Evolutionary conservation across 306 rosid species (phyloP).

Genomic region (Styphnolobium japonicum): DNA sequence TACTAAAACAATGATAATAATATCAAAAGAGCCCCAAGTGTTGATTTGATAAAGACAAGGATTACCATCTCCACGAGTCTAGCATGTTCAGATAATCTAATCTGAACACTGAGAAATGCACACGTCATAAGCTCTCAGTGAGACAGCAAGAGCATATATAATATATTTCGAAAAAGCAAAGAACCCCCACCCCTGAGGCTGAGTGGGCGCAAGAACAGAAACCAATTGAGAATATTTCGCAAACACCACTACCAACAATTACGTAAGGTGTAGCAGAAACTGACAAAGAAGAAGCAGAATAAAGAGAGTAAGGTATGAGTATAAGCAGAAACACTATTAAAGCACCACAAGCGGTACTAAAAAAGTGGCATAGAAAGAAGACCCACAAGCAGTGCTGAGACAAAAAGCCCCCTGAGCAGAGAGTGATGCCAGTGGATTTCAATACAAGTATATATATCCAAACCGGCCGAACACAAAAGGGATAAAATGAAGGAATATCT

Average conservation of each 20-base stretch:
- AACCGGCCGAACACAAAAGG: background rate
- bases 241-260: background rate
- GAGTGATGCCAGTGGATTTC: background rate
- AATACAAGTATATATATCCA: background rate
- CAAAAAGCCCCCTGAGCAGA: slow-evolving; percentile 18
- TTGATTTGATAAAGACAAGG: background rate
- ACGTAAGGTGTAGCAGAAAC: slow-evolving; percentile 22
- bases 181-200: background rate
- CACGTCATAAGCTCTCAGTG: background rate
- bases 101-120: background rate
- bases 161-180: background rate
- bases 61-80: background rate
- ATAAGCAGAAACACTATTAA: background rate
- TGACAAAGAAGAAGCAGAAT: slow-evolving; percentile 25
- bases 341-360: background rate
- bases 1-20: background rate
- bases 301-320: background rate
- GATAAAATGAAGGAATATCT: too few species aligned
- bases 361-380: slow-evolving; percentile 13
- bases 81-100: background rate
- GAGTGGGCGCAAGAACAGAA: background rate
- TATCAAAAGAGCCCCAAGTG: background rate
- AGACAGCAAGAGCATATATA: background rate
- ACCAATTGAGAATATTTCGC: background rate
- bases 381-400: slow-evolving; percentile 23